Evolutionary conservation across 768 basidiomycete genomes (phyloP).

Genomic region (button mushroom (Agaricus bisporus)): DNA sequence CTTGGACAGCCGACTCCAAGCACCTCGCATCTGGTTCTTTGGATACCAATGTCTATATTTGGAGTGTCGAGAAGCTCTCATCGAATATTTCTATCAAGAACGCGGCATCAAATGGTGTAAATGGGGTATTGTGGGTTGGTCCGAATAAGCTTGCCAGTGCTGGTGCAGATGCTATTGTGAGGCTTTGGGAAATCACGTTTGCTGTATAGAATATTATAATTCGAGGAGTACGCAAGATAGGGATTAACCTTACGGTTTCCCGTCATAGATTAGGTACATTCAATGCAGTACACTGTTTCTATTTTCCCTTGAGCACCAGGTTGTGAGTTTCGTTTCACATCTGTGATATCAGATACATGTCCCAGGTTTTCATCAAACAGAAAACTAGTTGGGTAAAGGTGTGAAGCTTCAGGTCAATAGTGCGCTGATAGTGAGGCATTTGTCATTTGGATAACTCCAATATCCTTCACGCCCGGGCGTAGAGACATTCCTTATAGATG

Average conservation of each 20-base stretch:
- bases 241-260: neutral
- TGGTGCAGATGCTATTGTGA: constrained; percentile 79
- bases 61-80: constrained; percentile 65
- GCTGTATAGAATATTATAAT: constrained; percentile 17
- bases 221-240: neutral
- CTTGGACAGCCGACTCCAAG: constrained; percentile 67
- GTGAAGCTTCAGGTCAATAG: too few relatives aligned
- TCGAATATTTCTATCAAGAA: constrained; percentile 81
- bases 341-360: too few relatives aligned
- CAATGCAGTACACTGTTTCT: neutral
- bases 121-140: constrained; percentile 74
- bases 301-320: too few relatives aligned
- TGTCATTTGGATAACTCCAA: too few relatives aligned
- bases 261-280: neutral
- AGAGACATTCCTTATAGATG: too few relatives aligned
- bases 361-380: too few relatives aligned
- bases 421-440: too few relatives aligned
- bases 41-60: constrained; percentile 91
- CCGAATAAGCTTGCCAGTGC: constrained; percentile 54
- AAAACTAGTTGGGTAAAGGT: too few relatives aligned
- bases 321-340: too few relatives aligned
- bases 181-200: constrained; percentile 64
- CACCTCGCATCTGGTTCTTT: constrained; percentile 85
- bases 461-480: too few relatives aligned
- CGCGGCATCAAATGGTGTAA: constrained; percentile 81